Percentiles rank a stretch among this genome's conserved stretches.
These are phyloP conservation scores for Metarhizium sp. DNA, from an alignment of 2,329 filamentous ascomycete species.

Conservation along the genomic window DNA sequence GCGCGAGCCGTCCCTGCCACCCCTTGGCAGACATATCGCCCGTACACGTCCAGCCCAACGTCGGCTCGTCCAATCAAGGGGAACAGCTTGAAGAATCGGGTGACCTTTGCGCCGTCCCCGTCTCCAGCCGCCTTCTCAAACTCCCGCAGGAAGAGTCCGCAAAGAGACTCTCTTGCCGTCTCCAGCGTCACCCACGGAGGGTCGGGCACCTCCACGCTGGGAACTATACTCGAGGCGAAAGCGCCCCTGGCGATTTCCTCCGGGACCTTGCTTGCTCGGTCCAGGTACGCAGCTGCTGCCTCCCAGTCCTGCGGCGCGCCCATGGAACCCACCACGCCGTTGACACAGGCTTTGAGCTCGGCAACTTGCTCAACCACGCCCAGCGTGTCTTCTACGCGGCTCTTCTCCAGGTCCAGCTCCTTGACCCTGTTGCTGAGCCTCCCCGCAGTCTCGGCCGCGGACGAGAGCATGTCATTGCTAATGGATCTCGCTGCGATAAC, in stretches of 20 bases:
- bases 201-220: constrained; percentile 91
- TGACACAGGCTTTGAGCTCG: constrained; percentile 91
- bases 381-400: constrained; percentile 80
- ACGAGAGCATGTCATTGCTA: constrained; percentile 82
- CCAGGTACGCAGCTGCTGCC: constrained; percentile 82
- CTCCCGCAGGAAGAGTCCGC: constrained; percentile 82
- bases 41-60: constrained; percentile 88
- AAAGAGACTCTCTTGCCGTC: constrained; percentile 79
- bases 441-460: constrained; percentile 75
- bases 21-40: constrained; percentile 89
- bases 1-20: constrained; percentile 76
- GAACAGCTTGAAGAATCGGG: constrained; percentile 96
- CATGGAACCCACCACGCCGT: constrained; percentile 93
- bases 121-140: constrained; percentile 87
- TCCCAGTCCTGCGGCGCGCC: constrained; percentile 98
- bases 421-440: constrained; percentile 82
- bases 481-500: constrained; percentile 74
- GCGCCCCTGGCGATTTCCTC: constrained; percentile 69
- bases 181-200: constrained; percentile 80
- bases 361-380: constrained; percentile 91
- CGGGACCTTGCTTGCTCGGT: constrained; percentile 73
- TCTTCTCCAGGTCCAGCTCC: constrained; percentile 82
- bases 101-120: constrained; percentile 81
- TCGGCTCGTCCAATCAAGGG: constrained; percentile 84
- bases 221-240: constrained; percentile 88